Percentiles rank a stretch among this genome's conserved stretches.
Conservation (phyloP, 2,329 filamentous ascomycete species). For the Nigrospora osmanthi region DNA sequence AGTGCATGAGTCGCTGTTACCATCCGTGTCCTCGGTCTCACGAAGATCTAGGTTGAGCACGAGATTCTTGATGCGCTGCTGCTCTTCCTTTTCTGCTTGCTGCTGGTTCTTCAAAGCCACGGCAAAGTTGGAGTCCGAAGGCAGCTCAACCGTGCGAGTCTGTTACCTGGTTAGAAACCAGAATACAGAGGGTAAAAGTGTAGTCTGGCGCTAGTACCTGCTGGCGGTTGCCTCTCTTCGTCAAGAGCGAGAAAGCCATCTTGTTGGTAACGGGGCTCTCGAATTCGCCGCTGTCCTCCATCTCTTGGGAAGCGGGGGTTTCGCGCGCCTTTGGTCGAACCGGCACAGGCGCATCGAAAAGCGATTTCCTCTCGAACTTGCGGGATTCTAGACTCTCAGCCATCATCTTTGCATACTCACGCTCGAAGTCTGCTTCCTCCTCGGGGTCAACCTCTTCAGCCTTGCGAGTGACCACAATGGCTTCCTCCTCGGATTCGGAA, state of each 20-base stretch:
- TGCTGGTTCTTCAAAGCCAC: constrained; percentile 95
- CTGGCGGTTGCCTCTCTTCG: constrained; percentile 91
- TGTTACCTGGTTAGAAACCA: constrained; percentile 25
- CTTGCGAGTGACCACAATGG: constrained; percentile 84
- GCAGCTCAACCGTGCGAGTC: constrained; percentile 86
- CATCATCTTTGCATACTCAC: constrained; percentile 98
- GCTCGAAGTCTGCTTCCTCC: constrained; percentile 93
- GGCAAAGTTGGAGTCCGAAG: constrained; percentile 87
- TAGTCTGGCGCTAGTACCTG: constrained; percentile 48
- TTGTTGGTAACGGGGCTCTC: constrained; percentile 40
- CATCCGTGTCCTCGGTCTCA: constrained; percentile 71
- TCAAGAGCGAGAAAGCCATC: constrained; percentile 96
- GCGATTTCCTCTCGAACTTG: constrained; percentile 88
- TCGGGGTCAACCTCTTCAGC: constrained; percentile 89
- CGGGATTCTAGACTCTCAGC: constrained; percentile 90
- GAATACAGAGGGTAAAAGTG: neutral
- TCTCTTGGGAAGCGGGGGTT: constrained; percentile 22
- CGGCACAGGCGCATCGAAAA: constrained; percentile 96
- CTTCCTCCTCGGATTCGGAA: constrained; percentile 72
- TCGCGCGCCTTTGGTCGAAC: constrained; percentile 69
- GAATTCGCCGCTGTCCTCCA: constrained; percentile 25
- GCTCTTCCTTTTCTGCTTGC: constrained; percentile 89
- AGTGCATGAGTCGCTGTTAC: constrained; percentile 48
- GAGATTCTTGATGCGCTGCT: constrained; percentile 96
- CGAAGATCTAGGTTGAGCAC: constrained; percentile 94